These are phyloP conservation scores for Verticillium dahliae DNA, from an alignment of 2,329 filamentous ascomycete genomes.

Conservation along the genomic window DNA sequence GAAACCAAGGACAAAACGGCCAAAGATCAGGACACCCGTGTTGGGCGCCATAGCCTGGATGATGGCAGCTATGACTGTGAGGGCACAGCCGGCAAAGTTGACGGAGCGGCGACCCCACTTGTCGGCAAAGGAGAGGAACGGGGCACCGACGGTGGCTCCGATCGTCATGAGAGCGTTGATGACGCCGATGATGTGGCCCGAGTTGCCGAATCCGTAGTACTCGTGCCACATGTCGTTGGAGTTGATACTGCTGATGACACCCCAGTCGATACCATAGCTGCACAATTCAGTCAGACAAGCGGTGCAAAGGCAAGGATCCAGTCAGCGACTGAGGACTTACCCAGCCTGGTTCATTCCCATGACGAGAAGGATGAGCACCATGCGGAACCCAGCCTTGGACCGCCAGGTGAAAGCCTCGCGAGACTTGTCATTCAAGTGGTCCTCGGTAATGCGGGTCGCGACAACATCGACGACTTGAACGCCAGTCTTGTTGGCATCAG, in stretches of 20 bases:
- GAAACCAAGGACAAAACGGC: slow-evolving; percentile 51
- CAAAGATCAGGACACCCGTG: slow-evolving; percentile 35
- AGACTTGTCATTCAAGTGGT: slow-evolving; percentile 34
- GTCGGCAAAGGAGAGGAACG: slow-evolving; percentile 42
- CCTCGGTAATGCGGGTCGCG: slow-evolving; percentile 36
- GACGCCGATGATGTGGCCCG: slow-evolving; percentile 30
- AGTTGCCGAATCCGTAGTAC: slow-evolving; percentile 34
- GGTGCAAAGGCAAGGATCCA: background rate
- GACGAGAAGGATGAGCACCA: slow-evolving; percentile 34
- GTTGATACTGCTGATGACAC: slow-evolving; percentile 40
- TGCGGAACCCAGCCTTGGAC: slow-evolving; percentile 31
- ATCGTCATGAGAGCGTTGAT: slow-evolving; percentile 42
- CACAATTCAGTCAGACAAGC: background rate
- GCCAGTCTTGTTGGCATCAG: slow-evolving; percentile 22
- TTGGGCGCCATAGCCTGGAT: slow-evolving; percentile 29
- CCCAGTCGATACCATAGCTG: slow-evolving; percentile 39
- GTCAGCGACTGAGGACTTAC: background rate
- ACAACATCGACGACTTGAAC: slow-evolving; percentile 35
- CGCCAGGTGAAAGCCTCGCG: slow-evolving; percentile 29
- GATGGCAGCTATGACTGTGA: slow-evolving; percentile 36
- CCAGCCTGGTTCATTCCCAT: slow-evolving; percentile 40
- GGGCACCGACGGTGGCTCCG: slow-evolving; percentile 38
- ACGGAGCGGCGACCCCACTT: slow-evolving; percentile 43
- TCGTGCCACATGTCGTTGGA: slow-evolving; percentile 32
- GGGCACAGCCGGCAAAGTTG: slow-evolving; percentile 36